A percentile compares a stretch with the other conserved stretches of the same genome.
Evolutionary conservation across 495 filamentous ascomycete genomes (phyloP).

Genomic region (Penicillium canescens): DNA sequence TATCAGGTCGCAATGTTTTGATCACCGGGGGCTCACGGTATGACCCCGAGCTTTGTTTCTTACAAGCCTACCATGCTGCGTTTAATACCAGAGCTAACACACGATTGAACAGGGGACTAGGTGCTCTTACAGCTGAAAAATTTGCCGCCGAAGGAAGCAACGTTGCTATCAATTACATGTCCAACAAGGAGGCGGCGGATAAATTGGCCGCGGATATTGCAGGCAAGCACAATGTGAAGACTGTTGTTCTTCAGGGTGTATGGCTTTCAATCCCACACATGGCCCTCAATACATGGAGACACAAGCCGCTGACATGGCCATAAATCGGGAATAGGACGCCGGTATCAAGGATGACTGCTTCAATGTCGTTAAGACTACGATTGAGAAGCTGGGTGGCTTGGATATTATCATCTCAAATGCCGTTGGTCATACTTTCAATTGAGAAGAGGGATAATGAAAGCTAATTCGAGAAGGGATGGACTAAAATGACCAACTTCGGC

Average conservation of each 20-base stretch:
- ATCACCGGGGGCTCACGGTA: slow-evolving; percentile 71
- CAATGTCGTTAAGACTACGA: slow-evolving; percentile 52
- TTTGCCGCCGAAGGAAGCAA: slow-evolving; percentile 69
- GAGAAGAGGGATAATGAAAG: background rate
- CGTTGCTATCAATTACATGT: slow-evolving; percentile 70
- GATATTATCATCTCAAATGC: slow-evolving; percentile 74
- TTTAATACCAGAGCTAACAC: slow-evolving; percentile 3
- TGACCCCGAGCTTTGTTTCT: background rate
- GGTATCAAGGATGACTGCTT: slow-evolving; percentile 56
- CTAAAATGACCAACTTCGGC: slow-evolving; percentile 60
- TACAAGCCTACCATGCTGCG: background rate
- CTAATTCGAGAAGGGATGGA: slow-evolving; percentile 56
- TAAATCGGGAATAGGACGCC: slow-evolving; percentile 50
- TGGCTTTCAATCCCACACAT: background rate
- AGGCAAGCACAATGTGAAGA: slow-evolving; percentile 54
- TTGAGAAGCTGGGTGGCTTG: slow-evolving; percentile 62
- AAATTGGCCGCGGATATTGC: slow-evolving; percentile 53
- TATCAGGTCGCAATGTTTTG: slow-evolving; percentile 63
- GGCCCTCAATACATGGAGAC: background rate
- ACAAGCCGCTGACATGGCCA: background rate
- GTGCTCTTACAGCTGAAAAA: slow-evolving; percentile 60
- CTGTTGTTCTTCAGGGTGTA: slow-evolving; percentile 59
- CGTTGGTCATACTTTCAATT: slow-evolving; percentile 39
- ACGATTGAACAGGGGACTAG: slow-evolving; percentile 54
- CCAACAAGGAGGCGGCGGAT: slow-evolving; percentile 53